Evolutionary conservation across 2,329 filamentous ascomycete species (phyloP), one percentile per base, ranked within the genome.

Genomic region (Neophaeococcomyces mojaviensis): DNA sequence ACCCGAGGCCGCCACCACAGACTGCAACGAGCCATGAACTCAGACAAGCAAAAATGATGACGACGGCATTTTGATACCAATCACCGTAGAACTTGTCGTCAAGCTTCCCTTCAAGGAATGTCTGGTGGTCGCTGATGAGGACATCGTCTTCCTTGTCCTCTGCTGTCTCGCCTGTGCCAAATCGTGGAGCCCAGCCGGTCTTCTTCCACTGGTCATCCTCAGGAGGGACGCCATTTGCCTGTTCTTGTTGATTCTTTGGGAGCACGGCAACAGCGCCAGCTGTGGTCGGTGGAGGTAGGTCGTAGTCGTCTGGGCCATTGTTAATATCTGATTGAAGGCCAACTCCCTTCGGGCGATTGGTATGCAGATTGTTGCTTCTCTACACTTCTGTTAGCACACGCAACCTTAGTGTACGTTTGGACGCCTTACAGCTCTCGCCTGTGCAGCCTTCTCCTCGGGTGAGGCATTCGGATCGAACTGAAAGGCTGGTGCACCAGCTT

Each of bases 1-100:
- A 98, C 49, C 79, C 89, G 12, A 98, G 74, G 18, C 92, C 92
- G 50, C 92, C 92, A 35, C 94, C 92, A 8, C 98, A 72, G 16
- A 90, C 74, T 24, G 89, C 90, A 31, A 96, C 75, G 3, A 95
- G 74, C 89, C 90, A 98, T 18, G 90, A 95, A 24, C 79, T 73
- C 43, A 98, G 72, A 62, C 88, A 96, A 42, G 90, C 88, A 61
- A 98, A 96, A 55, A 90, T 75, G 61, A 98, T 96, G 51, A 98
- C 71, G n/a, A 74, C 92, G 2, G 89, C 82, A 65, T 98, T 98
- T 66, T 98, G 89, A 65, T 97, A 98, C 92, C 92, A 98, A 64
- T 97, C 88, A 62, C 92, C 92, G 63, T 86, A 98, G 64, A 94
- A 87, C 61, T 86, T 86, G 62, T 97, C 89, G 34, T 90, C 81